These are phyloP conservation scores for Aureobasidium sp. DNA, from an alignment of 2,329 filamentous ascomycete genomes.

Conservation along the genomic window DNA sequence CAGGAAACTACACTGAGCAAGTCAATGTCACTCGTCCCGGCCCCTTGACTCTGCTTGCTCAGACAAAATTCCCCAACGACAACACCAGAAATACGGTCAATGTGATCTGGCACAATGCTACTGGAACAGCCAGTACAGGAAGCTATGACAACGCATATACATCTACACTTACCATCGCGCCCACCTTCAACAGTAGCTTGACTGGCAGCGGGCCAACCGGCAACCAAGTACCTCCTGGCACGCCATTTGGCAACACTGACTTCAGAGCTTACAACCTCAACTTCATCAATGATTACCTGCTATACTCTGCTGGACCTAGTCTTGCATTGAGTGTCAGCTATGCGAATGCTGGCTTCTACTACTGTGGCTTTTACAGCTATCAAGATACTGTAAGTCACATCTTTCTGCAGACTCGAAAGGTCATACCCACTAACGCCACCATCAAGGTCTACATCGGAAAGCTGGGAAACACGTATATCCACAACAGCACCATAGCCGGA, in stretches of 20 bases:
- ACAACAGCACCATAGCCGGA: constrained; percentile 53
- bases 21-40: constrained; percentile 58
- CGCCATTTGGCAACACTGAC: constrained; percentile 56
- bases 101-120: constrained; percentile 53
- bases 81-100: constrained; percentile 47
- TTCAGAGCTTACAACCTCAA: constrained; percentile 63
- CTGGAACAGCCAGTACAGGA: constrained; percentile 36
- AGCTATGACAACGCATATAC: constrained; percentile 57
- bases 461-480: constrained; percentile 59
- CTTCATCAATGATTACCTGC: constrained; percentile 54
- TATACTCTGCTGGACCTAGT: constrained; percentile 48
- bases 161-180: constrained; percentile 55
- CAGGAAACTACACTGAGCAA: constrained; percentile 57
- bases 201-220: constrained; percentile 58
- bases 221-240: constrained; percentile 52
- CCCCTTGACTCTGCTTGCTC: constrained; percentile 56
- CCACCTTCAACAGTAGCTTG: constrained; percentile 55
- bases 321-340: constrained; percentile 55
- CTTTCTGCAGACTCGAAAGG: no score
- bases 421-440: no score
- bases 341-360: constrained; percentile 62
- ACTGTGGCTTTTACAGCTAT: constrained; percentile 59
- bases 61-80: constrained; percentile 43
- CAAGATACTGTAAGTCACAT: constrained; percentile 50
- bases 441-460: constrained; percentile 52